Percentiles rank a stretch among this genome's conserved stretches.
Conservation (phyloP, 495 filamentous ascomycete species). For the Viridothelium virens region DNA sequence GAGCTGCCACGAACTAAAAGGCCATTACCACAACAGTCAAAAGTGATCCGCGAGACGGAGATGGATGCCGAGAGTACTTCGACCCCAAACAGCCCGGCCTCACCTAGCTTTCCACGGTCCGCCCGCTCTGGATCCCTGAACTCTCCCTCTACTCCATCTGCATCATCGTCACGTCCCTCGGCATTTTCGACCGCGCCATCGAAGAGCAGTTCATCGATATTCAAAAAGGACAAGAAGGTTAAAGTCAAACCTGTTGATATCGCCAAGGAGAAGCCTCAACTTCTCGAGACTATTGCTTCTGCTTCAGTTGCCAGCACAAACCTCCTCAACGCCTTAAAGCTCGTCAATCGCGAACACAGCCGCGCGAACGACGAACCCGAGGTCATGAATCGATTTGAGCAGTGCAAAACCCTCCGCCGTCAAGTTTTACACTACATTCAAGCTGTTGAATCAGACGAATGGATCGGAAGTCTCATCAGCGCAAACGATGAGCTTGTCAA, state of each 20-base stretch:
- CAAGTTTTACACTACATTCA: slow-evolving; percentile 76
- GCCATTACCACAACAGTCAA: slow-evolving; percentile 61
- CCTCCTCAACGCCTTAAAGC: slow-evolving; percentile 77
- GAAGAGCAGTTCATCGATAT: slow-evolving; percentile 28
- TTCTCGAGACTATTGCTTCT: slow-evolving; percentile 75
- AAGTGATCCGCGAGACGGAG: slow-evolving; percentile 70
- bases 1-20: slow-evolving; percentile 62
- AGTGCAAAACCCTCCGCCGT: slow-evolving; percentile 73
- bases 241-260: slow-evolving; percentile 62
- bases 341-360: slow-evolving; percentile 83
- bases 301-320: slow-evolving; percentile 85
- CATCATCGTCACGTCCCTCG: slow-evolving; percentile 17
- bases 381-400: slow-evolving; percentile 70
- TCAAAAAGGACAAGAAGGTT: slow-evolving; percentile 43
- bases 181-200: slow-evolving; percentile 4
- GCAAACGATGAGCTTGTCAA: slow-evolving; percentile 58
- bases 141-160: slow-evolving; percentile 13
- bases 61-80: slow-evolving; percentile 46
- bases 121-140: slow-evolving; percentile 8
- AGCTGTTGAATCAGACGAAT: slow-evolving; percentile 41
- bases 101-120: slow-evolving; percentile 11
- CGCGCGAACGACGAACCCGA: slow-evolving; percentile 77
- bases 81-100: neutral
- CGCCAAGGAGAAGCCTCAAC: slow-evolving; percentile 76
- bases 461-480: slow-evolving; percentile 41